These are phyloP conservation scores for Bryoerythrophyllum caledonicum DNA, from an alignment of 225 moss, liverwort and hornwort species.

Conservation along the genomic window DNA sequence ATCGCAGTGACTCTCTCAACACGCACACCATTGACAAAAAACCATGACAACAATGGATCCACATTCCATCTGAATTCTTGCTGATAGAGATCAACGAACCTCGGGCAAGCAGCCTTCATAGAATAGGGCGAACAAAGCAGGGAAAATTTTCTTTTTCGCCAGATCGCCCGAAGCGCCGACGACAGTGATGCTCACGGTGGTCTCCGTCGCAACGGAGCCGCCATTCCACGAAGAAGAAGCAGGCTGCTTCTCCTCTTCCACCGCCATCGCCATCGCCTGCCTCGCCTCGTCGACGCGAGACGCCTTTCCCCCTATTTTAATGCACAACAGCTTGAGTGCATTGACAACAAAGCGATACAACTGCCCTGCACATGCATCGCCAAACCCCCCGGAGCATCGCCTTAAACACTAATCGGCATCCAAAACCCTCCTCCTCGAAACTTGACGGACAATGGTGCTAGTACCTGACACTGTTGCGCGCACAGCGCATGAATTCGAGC, in stretches of 20 bases:
- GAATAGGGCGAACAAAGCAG: constrained; percentile 90
- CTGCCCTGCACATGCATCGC: constrained; percentile 31
- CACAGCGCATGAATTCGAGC: constrained; percentile 16
- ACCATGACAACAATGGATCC: too few relatives aligned
- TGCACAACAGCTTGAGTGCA: constrained; percentile 38
- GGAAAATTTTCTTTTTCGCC: constrained; percentile 98
- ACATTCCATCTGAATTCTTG: neutral
- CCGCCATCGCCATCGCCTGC: neutral
- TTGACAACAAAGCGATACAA: constrained; percentile 28
- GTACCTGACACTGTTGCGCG: constrained; percentile 36
- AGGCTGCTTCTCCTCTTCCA: constrained; percentile 28
- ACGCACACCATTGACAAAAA: neutral
- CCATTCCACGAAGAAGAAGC: constrained; percentile 23
- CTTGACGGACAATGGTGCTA: neutral
- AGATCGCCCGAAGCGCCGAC: constrained; percentile 96
- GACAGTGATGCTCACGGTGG: constrained; percentile 81
- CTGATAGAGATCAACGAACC: constrained; percentile 41
- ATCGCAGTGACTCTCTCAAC: neutral
- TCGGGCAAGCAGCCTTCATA: constrained; percentile 98
- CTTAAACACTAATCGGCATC: constrained; percentile 25
- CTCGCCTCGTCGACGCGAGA: constrained; percentile 9
- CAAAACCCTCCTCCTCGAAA: neutral
- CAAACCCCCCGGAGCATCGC: neutral
- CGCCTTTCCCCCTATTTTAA: constrained; percentile 42
- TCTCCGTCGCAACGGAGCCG: constrained; percentile 47